These are phyloP conservation scores for Acacia acuminata DNA, from an alignment of 306 rosid species.

Conservation along the genomic window DNA sequence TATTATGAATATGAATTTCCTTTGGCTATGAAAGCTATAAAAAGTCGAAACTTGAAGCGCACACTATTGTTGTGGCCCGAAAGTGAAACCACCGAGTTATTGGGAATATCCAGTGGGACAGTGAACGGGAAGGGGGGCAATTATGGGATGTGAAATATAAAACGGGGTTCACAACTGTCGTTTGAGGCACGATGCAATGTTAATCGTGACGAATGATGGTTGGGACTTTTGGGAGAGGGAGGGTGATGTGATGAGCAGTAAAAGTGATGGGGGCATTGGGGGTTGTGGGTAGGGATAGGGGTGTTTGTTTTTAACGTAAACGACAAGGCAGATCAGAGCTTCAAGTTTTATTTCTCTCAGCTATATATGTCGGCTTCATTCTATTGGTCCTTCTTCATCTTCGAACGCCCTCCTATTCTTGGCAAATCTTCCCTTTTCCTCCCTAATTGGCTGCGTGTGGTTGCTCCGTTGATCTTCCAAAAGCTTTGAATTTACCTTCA, in stretches of 20 bases:
- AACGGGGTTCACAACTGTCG: no score
- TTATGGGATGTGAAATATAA: constrained; percentile 4
- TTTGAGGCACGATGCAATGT: not conserved
- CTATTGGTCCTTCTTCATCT: not conserved
- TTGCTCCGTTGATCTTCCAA: not conserved
- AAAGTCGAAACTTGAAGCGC: not conserved
- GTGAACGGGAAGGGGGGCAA: constrained; percentile 41
- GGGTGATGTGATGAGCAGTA: not conserved
- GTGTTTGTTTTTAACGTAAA: constrained; percentile 36
- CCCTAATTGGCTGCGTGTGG: not conserved
- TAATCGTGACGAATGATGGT: not conserved
- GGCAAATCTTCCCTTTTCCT: not conserved
- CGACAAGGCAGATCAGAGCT: constrained; percentile 20
- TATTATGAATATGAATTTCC: not conserved
- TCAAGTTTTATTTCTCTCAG: not conserved
- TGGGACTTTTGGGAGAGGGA: not conserved
- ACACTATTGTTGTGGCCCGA: not conserved
- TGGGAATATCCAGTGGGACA: not conserved
- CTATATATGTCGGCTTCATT: not conserved
- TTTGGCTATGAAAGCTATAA: constrained; percentile 29
- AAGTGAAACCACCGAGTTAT: not conserved
- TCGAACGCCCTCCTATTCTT: not conserved
- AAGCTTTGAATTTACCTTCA: not conserved
- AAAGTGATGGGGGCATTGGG: not conserved
- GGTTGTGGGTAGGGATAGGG: constrained; percentile 23